Conservation (phyloP, 768 basidiomycete species). For the Leccinum rimulosum region DNA sequence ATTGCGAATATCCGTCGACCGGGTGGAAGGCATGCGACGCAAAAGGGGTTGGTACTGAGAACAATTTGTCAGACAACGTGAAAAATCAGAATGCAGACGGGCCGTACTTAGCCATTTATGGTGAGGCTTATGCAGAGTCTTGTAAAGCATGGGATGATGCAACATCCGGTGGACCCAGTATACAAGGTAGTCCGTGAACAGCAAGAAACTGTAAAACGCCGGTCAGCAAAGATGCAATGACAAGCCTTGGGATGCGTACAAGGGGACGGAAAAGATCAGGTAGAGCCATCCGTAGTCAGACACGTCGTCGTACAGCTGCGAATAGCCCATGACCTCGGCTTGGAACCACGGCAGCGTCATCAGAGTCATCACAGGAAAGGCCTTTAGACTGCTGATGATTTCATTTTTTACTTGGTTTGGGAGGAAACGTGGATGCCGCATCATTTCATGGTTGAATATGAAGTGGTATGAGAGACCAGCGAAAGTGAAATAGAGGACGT, state of each 20-base stretch:
- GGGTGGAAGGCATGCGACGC: constrained; percentile 98
- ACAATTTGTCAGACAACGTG: constrained; percentile 6
- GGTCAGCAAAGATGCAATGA: neutral
- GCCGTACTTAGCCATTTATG: constrained; percentile 94
- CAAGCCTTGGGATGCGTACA: constrained; percentile 44
- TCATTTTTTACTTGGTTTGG: constrained; percentile 83
- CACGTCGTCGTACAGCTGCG: constrained; percentile 72
- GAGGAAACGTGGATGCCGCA: constrained; percentile 90
- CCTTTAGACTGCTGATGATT: constrained; percentile 68
- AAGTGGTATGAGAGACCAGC: constrained; percentile 79
- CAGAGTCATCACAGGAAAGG: constrained; percentile 80
- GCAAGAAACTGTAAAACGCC: constrained; percentile 53
- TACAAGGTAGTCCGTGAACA: constrained; percentile 90
- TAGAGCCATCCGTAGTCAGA: constrained; percentile 80
- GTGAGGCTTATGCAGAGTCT: constrained; percentile 92
- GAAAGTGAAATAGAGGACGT: constrained; percentile 84
- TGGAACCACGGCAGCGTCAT: constrained; percentile 94
- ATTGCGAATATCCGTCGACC: constrained; percentile 91
- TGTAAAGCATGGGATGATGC: constrained; percentile 86
- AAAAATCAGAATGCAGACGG: neutral
- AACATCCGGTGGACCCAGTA: constrained; percentile 96
- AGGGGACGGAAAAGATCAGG: constrained; percentile 59
- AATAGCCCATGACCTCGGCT: constrained; percentile 85
- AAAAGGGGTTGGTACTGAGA: constrained; percentile 90
- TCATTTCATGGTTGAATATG: constrained; percentile 96